Evolutionary conservation across 768 basidiomycete species (phyloP).

Genomic region (Holtermanniella nyarrowii): DNA sequence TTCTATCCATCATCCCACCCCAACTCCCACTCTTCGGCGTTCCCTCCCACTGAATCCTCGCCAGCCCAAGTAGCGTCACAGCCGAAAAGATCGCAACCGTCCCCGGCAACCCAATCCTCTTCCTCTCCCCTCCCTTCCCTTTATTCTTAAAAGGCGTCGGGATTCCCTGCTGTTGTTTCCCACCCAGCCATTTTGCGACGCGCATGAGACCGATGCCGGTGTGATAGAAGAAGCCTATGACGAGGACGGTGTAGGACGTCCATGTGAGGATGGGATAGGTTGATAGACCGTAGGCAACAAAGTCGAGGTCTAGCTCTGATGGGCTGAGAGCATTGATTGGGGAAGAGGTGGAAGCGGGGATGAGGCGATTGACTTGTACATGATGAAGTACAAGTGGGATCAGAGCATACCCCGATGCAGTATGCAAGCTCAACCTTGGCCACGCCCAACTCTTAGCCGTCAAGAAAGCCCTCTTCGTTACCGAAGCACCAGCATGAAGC

Average conservation of each 20-base stretch:
- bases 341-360: constrained; percentile 45
- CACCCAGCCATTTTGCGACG: not conserved
- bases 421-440: constrained; percentile 45
- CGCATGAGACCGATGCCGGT: not conserved
- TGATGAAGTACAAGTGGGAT: constrained; percentile 56
- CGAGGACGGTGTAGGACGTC: constrained; percentile 11
- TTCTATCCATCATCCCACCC: not conserved
- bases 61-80: not conserved
- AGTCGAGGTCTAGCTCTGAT: constrained; percentile 70
- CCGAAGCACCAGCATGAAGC: constrained; percentile 53
- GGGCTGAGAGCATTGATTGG: constrained; percentile 58
- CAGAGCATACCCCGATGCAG: constrained; percentile 56
- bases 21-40: not conserved
- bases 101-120: not conserved
- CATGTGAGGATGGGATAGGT: constrained; percentile 41
- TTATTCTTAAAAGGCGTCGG: not conserved
- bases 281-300: constrained; percentile 60
- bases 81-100: not conserved
- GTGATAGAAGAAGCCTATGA: not conserved
- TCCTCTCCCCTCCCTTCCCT: not conserved
- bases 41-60: not conserved
- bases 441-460: constrained; percentile 32
- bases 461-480: constrained; percentile 53
- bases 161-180: not conserved
- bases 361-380: constrained; percentile 55